Conservation (phyloP, 2,329 filamentous ascomycete species). For the Allantophomopsis lycopodina region DNA sequence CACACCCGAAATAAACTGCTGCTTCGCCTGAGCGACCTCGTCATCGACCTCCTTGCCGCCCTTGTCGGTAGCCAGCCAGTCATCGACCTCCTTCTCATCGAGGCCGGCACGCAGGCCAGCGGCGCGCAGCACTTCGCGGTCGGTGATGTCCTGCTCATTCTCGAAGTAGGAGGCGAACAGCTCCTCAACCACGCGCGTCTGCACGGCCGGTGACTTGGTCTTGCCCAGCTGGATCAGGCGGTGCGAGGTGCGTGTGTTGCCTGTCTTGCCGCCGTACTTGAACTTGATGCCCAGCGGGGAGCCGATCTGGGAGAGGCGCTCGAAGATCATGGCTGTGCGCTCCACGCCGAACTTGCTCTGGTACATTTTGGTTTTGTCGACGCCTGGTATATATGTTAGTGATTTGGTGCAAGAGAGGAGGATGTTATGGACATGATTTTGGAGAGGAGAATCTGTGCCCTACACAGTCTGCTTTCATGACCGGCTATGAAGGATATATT, state of each 20-base stretch:
- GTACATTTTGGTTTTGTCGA: slow-evolving; percentile 44
- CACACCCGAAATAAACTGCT: slow-evolving; percentile 47
- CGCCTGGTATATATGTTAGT: slow-evolving; percentile 14
- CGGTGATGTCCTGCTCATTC: slow-evolving; percentile 48
- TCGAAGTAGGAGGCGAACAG: slow-evolving; percentile 57
- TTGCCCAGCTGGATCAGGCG: slow-evolving; percentile 59
- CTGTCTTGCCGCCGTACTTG: slow-evolving; percentile 54
- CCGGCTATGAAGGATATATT: too few relatives aligned
- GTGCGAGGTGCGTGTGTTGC: slow-evolving; percentile 70
- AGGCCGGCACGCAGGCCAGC: slow-evolving; percentile 41
- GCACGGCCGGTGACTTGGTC: slow-evolving; percentile 32
- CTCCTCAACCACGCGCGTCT: slow-evolving; percentile 46
- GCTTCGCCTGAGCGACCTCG: slow-evolving; percentile 20
- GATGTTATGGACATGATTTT: neutral
- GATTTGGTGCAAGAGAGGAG: neutral
- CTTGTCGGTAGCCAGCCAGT: slow-evolving; percentile 36
- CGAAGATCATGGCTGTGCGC: slow-evolving; percentile 40
- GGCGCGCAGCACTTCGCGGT: slow-evolving; percentile 32
- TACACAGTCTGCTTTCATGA: too few relatives aligned
- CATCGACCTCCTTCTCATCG: slow-evolving; percentile 33
- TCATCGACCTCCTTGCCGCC: slow-evolving; percentile 32
- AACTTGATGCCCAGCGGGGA: slow-evolving; percentile 59
- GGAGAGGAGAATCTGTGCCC: neutral
- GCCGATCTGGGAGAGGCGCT: slow-evolving; percentile 43
- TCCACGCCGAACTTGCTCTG: slow-evolving; percentile 49